phyloP scores from a whole-genome alignment of 352 stramenopile species.

The Phytophthora pinifolia region DNA sequence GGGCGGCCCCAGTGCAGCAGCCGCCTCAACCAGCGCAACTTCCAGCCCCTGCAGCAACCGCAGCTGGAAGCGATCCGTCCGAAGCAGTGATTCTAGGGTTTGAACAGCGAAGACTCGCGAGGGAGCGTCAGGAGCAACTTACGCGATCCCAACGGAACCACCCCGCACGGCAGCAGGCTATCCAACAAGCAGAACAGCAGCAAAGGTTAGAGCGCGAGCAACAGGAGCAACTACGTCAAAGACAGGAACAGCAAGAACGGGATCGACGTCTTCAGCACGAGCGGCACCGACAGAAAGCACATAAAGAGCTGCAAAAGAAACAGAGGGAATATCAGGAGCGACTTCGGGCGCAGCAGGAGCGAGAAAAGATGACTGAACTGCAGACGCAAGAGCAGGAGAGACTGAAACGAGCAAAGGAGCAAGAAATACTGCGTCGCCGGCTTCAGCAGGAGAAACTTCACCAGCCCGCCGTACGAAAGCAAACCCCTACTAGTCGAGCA shows the following conservation, averaged over 20 bases:
- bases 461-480: neutral
- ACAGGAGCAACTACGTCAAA: constrained; percentile 6
- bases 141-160: constrained; percentile 12
- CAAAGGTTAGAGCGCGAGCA: constrained; percentile 14
- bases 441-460: constrained; percentile 21
- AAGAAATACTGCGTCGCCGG: constrained; percentile 26
- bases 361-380: constrained; percentile 27
- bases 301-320: constrained; percentile 25
- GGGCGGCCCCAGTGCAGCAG: neutral
- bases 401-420: constrained; percentile 16
- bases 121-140: constrained; percentile 25
- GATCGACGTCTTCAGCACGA: constrained; percentile 24
- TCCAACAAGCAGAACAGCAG: constrained; percentile 12
- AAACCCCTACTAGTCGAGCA: neutral
- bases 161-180: constrained; percentile 12
- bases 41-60: neutral
- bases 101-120: constrained; percentile 32
- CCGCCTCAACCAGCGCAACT: constrained; percentile 1
- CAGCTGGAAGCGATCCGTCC: constrained; percentile 11
- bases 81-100: constrained; percentile 30
- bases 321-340: constrained; percentile 35
- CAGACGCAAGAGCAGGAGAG: constrained; percentile 19
- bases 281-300: constrained; percentile 21
- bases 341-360: constrained; percentile 22
- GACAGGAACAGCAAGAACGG: constrained; percentile 14